Base-by-base conservation (phyloP, 352 stramenopile genomes). In the Phytopythium helicoides region DNA sequence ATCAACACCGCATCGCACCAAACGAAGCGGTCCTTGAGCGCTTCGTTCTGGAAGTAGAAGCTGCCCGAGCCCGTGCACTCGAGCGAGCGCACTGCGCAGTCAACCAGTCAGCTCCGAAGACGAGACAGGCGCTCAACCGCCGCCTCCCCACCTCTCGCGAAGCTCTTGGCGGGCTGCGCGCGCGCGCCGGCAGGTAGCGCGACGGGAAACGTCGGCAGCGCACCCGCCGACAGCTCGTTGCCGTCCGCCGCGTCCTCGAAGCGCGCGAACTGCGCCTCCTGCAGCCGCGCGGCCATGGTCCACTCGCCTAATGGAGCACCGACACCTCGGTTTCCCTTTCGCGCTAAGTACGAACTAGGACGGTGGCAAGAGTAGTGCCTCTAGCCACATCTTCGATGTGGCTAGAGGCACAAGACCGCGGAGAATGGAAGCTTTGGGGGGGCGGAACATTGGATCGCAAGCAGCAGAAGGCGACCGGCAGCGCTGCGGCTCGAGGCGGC, bases 31-130 rank as follows among this genome's bases (percentile, higher is more conserved):
- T 88, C 73, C 21, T 77, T 72, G 33, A 90, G 64, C 57, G 57
- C 56, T 18, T 88, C 76, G 44, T 82, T 82, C 52, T 87, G 72
- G 51, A 88, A 90, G 67, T 87, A 88, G 34, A 88, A 90, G 49
- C 59, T 85, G 21, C 80, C 80, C 2, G 76, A 82, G 1, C 80
- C 80, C 3, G 62, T 80, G 47, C 76, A 87, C 55, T 90, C 76
- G 18, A 88, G 55, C 45, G 80, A 56, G n/a, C 73, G 76, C 39
- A 87, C 80, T 87, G 37, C 19, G 3, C 15, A 42, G 23, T 18
- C 52, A 36, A n/a, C 37, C 16, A 19, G 10, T 3, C 14, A 0
- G 3, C 23, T 35, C 42, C 31, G 16, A 33, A 9, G 28, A 5
- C 28, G 28, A 33, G 28, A 33, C 28, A 33, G 28, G 28, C 28